A percentile compares a stretch with the other conserved stretches of the same genome.
These are phyloP conservation scores for Fraxinus dipetala DNA, from an alignment of 305 asterid species.

Conservation along the genomic window DNA sequence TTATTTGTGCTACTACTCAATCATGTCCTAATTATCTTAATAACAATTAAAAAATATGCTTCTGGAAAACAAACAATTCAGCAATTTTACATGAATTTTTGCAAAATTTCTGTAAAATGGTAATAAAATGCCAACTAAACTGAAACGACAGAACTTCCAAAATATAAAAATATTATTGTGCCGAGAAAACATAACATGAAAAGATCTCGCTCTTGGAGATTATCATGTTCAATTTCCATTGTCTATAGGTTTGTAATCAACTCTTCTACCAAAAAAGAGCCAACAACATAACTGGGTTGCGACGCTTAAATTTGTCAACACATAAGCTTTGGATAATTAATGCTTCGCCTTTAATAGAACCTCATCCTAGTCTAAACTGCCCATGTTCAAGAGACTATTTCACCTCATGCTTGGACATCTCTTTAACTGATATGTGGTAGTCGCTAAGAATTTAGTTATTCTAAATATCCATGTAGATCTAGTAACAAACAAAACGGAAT, in stretches of 20 bases:
- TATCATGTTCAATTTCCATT: constrained; percentile 27
- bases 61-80: neutral
- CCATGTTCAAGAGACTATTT: constrained; percentile 16
- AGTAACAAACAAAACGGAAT: neutral
- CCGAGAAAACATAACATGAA: constrained; percentile 29
- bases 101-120: neutral
- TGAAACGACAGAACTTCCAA: neutral
- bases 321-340: constrained; percentile 25
- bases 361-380: constrained; percentile 32
- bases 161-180: constrained; percentile 21
- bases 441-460: neutral
- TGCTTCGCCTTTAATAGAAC: constrained; percentile 24
- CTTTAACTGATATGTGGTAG: neutral
- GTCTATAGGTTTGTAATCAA: constrained; percentile 23
- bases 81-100: neutral
- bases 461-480: neutral
- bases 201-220: constrained; percentile 32
- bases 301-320: constrained; percentile 21
- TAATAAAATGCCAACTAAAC: neutral
- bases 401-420: constrained; percentile 14
- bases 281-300: constrained; percentile 22
- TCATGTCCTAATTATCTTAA: neutral
- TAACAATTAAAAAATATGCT: neutral
- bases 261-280: constrained; percentile 33
- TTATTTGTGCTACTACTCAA: too few relatives aligned